Percentiles rank a stretch among this genome's conserved stretches.
These are phyloP conservation scores for Penicillium frequentans DNA, from an alignment of 2,329 filamentous ascomycete species.

Conservation along the genomic window DNA sequence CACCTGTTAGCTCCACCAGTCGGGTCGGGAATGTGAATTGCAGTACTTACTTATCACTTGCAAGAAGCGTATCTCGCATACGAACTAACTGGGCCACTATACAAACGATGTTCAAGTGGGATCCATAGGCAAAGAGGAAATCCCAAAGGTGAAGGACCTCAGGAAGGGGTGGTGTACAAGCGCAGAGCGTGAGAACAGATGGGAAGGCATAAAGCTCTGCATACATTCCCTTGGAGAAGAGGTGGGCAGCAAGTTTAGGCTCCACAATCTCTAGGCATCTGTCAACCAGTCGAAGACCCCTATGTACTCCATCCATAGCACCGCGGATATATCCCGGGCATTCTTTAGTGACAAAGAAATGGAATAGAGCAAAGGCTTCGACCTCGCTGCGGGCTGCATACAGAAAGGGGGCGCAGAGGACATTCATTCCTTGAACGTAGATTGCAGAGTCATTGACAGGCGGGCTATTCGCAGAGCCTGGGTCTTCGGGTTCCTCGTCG, in stretches of 20 bases:
- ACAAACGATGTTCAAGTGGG: conserved; percentile 91
- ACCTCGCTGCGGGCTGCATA: conserved; percentile 93
- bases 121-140: conserved; percentile 92
- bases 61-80: conserved; percentile 79
- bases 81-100: conserved; percentile 94
- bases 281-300: conserved; percentile 86
- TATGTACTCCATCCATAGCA: conserved; percentile 96
- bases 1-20: conserved; percentile 10
- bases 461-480: conserved; percentile 9
- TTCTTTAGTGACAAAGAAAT: conserved; percentile 81
- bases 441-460: conserved; percentile 69
- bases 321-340: conserved; percentile 92
- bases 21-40: not conserved
- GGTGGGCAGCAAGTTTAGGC: conserved; percentile 77
- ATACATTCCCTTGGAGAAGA: conserved; percentile 82
- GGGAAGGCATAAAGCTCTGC: conserved; percentile 97
- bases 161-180: conserved; percentile 90
- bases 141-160: conserved; percentile 95
- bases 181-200: conserved; percentile 89
- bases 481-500: conserved; percentile 33
- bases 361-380: conserved; percentile 89
- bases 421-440: conserved; percentile 99
- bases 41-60: conserved; percentile 70
- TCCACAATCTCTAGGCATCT: conserved; percentile 90
- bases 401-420: conserved; percentile 90